Evolutionary conservation across 129 eudicot genomes (phyloP), one percentile per base, ranked within the genome.

Genomic region (Smallanthus sonchifolius): DNA sequence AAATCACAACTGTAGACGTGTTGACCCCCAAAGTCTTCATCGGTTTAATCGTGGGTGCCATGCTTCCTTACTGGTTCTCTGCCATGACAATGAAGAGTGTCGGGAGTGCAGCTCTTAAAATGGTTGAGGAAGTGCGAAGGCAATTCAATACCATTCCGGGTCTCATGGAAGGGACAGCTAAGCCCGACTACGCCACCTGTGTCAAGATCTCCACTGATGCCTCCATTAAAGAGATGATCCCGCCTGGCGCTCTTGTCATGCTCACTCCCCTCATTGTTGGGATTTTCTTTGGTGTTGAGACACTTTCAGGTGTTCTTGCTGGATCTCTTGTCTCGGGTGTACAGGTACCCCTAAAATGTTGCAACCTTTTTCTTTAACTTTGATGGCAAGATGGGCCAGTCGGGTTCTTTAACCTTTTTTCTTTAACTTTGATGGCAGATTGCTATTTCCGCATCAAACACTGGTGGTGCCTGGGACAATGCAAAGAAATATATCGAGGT

Each of bases 381-480:
- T 11, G 13, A 32, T 30, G 36, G 37, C 38, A 10, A 10, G 65
- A 60, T 60, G 65, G 7, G 17, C 17, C 10, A 8, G 39, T 30
- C 8, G 40, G 38, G 65, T 28, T 55, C 30, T 24, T 24, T 24
- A 24, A 24, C 30, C 61, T 2, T 6, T 28, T 13, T 20, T 67
- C 42, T 34, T 36, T 36, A 34, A 32, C 38, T 13, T 11, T 11
- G 13, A 32, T 30, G 59, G 75, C 83, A 91, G 97, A 83, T 91
- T 81, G 97, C 97, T 16, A 91, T 91, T 67, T 91, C 97, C 57
- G 97, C 97, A 69, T 91, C 97, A 51, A 91, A 91, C 82, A 91
- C 97, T n/a, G 97, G 97, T 76, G 97, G 97, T 66, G 97, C 97
- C 39, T 91, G 97, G 97, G 97, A 91, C 74, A 91, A 91, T 65